Evolutionary conservation across 208 protist species (phyloP), one percentile per base, ranked within the genome.

Genomic region (Trypanosoma theileri): DNA sequence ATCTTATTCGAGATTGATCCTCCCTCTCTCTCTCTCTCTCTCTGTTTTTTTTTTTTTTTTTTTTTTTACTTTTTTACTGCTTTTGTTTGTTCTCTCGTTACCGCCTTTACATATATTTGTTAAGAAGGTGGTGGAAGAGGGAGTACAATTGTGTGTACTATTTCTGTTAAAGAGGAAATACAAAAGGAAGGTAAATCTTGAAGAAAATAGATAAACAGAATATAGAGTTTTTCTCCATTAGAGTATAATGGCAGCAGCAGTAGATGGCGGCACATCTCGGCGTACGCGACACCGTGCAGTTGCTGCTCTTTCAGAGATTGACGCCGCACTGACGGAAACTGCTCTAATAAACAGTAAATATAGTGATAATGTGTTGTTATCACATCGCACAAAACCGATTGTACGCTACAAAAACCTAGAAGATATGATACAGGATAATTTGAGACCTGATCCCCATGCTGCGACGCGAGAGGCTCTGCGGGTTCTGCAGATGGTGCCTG

Each of bases 301-400:
- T n/a, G 84, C 88, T 13, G 84, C 85, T 3, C 61, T 89, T 41
- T 70, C 79, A 22, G 73, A 80, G 7, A 77, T 85, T 7, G 54
- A 65, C 14, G 45, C 60, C 12, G 51, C 65, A 26, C 52, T 75
- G 1, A 64, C 61, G n/a, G 28, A 42, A 16, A 80, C 76, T 2
- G 75, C 75, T 14, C 58, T 86, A 13, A 16, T 89, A 66, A 44
- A 19, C 3, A 26, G 17, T 12, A n/a, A 46, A 3, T 26, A 17
- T n/a, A n/a, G 26, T 12, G 11, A 8, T 48, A 26, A 46, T 26
- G 19, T 22, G 13, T 50, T 26, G 3, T 19, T 62, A 54, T 11
- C 28, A 41, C 53, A 21, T 22, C 0, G 53, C 3, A 24, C 16
- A 1, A 41, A 14, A 12, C 64, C 53, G 0, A 31, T 89, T 35